phyloP scores from a whole-genome alignment of 306 rosid genomes.

The Prinsepia uniflora region DNA sequence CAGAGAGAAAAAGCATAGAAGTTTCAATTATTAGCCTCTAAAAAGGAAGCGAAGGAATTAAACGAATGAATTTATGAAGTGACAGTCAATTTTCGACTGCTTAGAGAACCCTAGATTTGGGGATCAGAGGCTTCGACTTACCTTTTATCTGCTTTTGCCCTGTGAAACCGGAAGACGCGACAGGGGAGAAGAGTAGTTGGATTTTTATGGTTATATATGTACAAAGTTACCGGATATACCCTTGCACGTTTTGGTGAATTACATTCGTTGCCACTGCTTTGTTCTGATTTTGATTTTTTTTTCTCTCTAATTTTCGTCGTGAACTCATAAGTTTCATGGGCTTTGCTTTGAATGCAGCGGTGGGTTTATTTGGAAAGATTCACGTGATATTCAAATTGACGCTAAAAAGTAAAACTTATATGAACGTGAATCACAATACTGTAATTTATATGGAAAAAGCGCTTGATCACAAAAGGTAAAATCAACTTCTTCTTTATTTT shows the following conservation, averaged over 20 bases:
- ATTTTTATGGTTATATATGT: not conserved
- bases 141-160: slow-evolving; percentile 47
- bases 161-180: slow-evolving; percentile 46
- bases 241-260: not conserved
- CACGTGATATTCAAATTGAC: not conserved
- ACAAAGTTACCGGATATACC: slow-evolving; percentile 24
- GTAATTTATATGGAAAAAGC: no score
- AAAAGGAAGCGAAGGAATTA: slow-evolving; percentile 18
- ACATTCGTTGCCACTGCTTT: slow-evolving; percentile 31
- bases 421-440: no score
- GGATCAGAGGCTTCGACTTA: slow-evolving; percentile 44
- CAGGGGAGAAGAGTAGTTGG: slow-evolving; percentile 13
- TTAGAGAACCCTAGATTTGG: slow-evolving; percentile 68
- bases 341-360: not conserved
- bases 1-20: not conserved
- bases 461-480: no score
- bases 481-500: no score
- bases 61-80: not conserved
- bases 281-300: not conserved
- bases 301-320: no score
- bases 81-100: slow-evolving; percentile 5
- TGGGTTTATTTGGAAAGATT: not conserved
- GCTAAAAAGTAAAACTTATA: no score
- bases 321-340: not conserved
- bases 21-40: slow-evolving; percentile 2